Base-by-base conservation (phyloP, 1,139 yeast genomes). In the Suhomyces panamericanus region DNA sequence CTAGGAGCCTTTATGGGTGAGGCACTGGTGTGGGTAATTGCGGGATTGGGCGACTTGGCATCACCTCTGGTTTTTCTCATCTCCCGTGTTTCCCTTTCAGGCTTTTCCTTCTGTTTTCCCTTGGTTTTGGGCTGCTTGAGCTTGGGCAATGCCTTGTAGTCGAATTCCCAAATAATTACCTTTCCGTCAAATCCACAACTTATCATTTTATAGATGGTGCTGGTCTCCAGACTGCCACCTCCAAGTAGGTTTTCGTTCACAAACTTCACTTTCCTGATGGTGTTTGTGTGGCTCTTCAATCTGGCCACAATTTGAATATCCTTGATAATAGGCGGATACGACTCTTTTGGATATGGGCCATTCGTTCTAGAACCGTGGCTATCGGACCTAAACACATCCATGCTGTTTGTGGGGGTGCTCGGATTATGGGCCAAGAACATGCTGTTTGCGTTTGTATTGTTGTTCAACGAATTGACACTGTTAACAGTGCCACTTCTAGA, bases 171-270 rank as follows among this genome's bases (percentile, higher is more conserved):
- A 27, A 85, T 66, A 30, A 83, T 63, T 8, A 86, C 64, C 45
- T 75, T 74, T 0, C 90, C 89, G 58, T 87, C 95, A 55, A 78
- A 83, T 2, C 91, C 90, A 48, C 83, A 83, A 34, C 86, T 75
- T 2, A 85, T 79, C 31, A 87, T 62, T 45, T 85, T 72, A 60
- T 87, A 87, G 14, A 64, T 48, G 38, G 39, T 59, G 47, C 38
- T 38, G 1, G 35, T 14, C 17, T 40, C 47, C 31, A 28, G 9
- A 10, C 22, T 20, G 11, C 59, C 62, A 17, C 48, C 43, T 27
- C 57, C 60, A 10, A 49, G 48, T 26, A 49, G 50, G 11, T 57
- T 60, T 2, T 52, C 49, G 14, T 47, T 52, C 3, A 72, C 50
- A 48, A 74, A 73, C 30, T 57, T 50, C 3, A 86, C 74, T 9